phyloP scores from a whole-genome alignment of 2,329 filamentous ascomycete genomes.

The Magnaporthiopsis poae region DNA sequence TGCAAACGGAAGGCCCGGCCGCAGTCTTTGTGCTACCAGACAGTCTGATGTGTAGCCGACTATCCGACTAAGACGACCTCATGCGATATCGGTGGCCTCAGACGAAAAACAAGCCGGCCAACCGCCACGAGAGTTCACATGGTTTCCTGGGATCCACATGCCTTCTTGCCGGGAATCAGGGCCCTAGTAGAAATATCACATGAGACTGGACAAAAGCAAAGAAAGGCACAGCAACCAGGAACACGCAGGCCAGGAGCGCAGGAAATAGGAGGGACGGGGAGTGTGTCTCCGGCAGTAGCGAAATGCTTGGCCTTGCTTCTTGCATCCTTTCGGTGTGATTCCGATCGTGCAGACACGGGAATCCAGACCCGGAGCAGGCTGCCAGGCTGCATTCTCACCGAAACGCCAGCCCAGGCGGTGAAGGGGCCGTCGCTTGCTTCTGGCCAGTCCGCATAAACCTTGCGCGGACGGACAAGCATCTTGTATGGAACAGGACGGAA shows the following conservation, averaged over 20 bases:
- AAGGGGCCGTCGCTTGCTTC: neutral
- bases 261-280: neutral
- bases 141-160: neutral
- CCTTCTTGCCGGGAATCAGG: neutral
- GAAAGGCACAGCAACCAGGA: neutral
- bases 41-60: neutral
- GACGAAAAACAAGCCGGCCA: neutral
- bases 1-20: neutral
- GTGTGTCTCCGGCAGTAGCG: neutral
- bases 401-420: neutral
- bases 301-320: neutral
- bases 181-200: neutral
- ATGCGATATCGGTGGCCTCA: neutral
- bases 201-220: neutral
- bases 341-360: neutral
- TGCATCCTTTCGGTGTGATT: neutral
- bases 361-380: neutral
- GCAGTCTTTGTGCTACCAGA: neutral
- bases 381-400: neutral
- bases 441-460: neutral
- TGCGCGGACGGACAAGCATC: neutral
- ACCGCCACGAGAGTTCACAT: neutral
- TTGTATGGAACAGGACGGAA: neutral
- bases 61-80: neutral
- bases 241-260: neutral